Base-by-base conservation (phyloP, 2,329 filamentous ascomycete species). In the Cryphonectria radicalis region DNA sequence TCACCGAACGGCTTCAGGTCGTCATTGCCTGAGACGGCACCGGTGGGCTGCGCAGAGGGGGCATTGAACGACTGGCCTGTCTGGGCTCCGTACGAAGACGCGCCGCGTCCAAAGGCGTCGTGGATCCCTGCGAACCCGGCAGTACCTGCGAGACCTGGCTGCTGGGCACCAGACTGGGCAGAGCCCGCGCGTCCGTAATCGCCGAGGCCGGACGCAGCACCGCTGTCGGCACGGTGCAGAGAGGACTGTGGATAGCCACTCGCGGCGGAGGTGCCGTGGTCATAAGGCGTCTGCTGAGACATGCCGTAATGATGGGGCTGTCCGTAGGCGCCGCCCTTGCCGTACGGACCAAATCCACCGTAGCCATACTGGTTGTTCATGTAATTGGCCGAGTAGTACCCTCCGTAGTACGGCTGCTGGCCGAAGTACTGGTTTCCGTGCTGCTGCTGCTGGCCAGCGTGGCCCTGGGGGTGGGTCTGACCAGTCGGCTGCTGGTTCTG, bases 1-100 rank as follows among this genome's bases (percentile, higher is more conserved):
- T 90, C 88, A 66, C 86, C 86, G 72, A 88, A 90, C 0, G 86
- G 86, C 84, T 90, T 90, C 79, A 90, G 76, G 42, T 90, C 88
- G 72, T 90, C 88, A 28, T 78, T 78, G 13, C 79, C 81, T 11
- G 84, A 80, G 8, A 82, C 81, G 53, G 81, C 81, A 62, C 77
- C 79, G 53, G 81, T 81, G 2, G 83, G 81, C 78, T 88, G 87
- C 8, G 82, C 80, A 69, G 80, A 81, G 69, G 86, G 83, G 69
- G 81, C 84, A 77, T 83, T 85, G 78, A 87, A 90, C 0, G 82
- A 81, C 77, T 89, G 88, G 14, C 82, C 82, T n/a, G 78, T 82
- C 76, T 88, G 87, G 19, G 86, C 84, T 76, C 87, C 87, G 80
- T 88, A 90, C 3, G 81, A 82, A 0, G 86, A 85, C 14, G 83